Evolutionary conservation across 129 eudicot genomes (phyloP), one percentile per base, ranked within the genome.

Genomic region (Flaveria robusta): DNA sequence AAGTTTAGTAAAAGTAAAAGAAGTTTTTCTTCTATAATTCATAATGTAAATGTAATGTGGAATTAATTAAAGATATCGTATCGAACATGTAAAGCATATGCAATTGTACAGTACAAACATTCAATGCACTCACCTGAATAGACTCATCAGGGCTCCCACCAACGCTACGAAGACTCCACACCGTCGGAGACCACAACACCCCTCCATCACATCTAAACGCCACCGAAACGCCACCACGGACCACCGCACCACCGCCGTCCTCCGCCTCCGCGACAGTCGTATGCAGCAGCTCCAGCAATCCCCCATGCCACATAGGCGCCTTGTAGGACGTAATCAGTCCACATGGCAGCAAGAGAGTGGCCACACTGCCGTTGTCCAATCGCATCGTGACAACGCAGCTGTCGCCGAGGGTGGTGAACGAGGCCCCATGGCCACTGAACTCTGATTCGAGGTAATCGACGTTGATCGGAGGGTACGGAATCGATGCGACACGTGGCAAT

Each of bases 271-370:
- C 82, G 14, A 92, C 98, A 2, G 70, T 46, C 9, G 96, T 93
- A 20, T 93, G 98, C 52, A 93, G 81, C 84, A 93, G 29, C 78
- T 93, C 98, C 56, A 86, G 80, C 29, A 85, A 69, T 58, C 92
- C 96, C 0, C 96, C 96, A 52, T 90, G 95, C 96, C 98, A 93
- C 96, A 93, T 90, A 39, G 74, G 82, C 55, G 95, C 81, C 80
- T 90, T 93, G 82, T 81, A 90, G 11, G 98, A 93, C 26, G 98
- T 93, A 77, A 93, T 77, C 37, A 93, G 73, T 71, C 96, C 98
- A 82, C 88, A 83, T n/a, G 98, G 98, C 70, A 93, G 83, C 95
- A 93, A 81, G 54, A 93, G 60, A 29, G 72, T 90, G 81, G 91
- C 89, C 11, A 82, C 72, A 70, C 89, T 93, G 12, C 95, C 95